Conservation (phyloP, 1,139 yeast species). For the Nakaseomyces kungkrabaensis region DNA sequence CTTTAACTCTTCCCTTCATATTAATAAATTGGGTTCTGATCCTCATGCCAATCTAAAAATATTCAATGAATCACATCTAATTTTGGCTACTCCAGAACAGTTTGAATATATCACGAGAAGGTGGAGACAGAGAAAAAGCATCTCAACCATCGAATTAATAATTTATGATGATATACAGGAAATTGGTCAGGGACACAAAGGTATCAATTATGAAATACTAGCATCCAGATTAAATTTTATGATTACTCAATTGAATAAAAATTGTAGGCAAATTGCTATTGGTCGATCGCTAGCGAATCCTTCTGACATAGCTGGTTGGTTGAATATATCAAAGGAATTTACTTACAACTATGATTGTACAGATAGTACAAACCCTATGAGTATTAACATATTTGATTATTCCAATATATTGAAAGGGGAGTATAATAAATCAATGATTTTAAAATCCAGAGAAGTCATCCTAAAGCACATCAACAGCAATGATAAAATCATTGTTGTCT, state of each 20-base stretch:
- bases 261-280: slow-evolving; percentile 54
- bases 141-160: slow-evolving; percentile 57
- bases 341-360: slow-evolving; percentile 63
- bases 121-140: slow-evolving; percentile 69
- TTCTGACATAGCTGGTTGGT: slow-evolving; percentile 76
- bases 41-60: slow-evolving; percentile 42
- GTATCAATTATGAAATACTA: slow-evolving; percentile 57
- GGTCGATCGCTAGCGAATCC: slow-evolving; percentile 65
- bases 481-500: slow-evolving; percentile 38
- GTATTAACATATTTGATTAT: slow-evolving; percentile 48
- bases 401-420: slow-evolving; percentile 42
- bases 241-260: slow-evolving; percentile 47
- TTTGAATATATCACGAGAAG: slow-evolving; percentile 64
- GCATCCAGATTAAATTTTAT: slow-evolving; percentile 66
- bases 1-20: slow-evolving; percentile 39
- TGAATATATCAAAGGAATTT: slow-evolving; percentile 51
- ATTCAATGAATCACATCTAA: slow-evolving; percentile 50
- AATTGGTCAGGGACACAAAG: slow-evolving; percentile 48
- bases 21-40: slow-evolving; percentile 59
- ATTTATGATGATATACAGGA: slow-evolving; percentile 72
- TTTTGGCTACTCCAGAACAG: slow-evolving; percentile 72
- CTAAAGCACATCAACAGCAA: neutral
- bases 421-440: slow-evolving; percentile 41
- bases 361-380: slow-evolving; percentile 47
- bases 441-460: slow-evolving; percentile 36